A percentile compares a stretch with the other conserved stretches of the same genome.
Evolutionary conservation across 2,329 filamentous ascomycete genomes (phyloP).

Genomic region (Bertia moriformis): DNA sequence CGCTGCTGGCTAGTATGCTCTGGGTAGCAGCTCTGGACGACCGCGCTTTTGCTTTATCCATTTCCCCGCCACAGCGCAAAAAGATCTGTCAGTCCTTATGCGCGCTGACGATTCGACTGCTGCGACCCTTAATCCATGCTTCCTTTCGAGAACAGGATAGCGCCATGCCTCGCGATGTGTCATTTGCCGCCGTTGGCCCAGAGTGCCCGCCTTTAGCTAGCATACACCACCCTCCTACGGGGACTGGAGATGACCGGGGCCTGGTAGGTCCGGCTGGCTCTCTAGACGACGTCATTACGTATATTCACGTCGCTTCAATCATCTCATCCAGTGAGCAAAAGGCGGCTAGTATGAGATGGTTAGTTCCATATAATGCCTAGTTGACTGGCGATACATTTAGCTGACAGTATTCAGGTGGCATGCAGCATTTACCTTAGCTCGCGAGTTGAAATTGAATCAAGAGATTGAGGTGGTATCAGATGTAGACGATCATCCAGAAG

Average conservation of each 20-base stretch:
- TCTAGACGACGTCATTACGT: neutral
- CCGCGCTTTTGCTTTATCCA: neutral
- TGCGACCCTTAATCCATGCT: neutral
- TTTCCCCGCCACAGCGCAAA: neutral
- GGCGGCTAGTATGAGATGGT: constrained; percentile 1
- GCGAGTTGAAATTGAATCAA: constrained; percentile 1
- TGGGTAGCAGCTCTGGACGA: neutral
- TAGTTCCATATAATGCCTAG: neutral
- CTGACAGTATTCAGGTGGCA: neutral
- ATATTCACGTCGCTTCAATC: constrained; percentile 1
- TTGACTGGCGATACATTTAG: neutral
- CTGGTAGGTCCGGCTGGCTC: neutral
- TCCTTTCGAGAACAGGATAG: neutral
- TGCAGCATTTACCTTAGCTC: neutral
- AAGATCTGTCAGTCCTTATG: neutral
- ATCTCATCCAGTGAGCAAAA: constrained; percentile 1
- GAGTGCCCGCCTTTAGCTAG: neutral
- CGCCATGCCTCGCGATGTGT: neutral
- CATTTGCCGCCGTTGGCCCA: neutral
- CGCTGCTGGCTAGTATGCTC: constrained; percentile 1
- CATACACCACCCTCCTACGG: neutral
- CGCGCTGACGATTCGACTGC: constrained; percentile 1
- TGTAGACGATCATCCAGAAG: neutral
- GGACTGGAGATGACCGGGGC: neutral
- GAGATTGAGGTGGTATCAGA: neutral